Conservation (phyloP, 208 protist genomes). For the Wallacemonas collosoma region DNA sequence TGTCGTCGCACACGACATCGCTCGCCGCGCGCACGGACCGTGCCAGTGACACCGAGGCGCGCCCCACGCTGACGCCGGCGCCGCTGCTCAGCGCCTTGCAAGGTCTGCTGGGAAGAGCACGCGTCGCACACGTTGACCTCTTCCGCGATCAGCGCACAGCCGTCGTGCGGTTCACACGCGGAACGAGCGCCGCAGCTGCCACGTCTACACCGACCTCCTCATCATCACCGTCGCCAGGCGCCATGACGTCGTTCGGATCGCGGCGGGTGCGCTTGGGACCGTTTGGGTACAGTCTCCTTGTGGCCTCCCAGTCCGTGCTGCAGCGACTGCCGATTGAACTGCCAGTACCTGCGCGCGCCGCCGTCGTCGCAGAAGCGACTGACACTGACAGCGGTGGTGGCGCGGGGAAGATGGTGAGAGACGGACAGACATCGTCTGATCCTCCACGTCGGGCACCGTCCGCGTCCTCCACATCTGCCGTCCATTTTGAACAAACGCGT, state of each 20-base stretch:
- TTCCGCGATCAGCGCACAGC: background rate
- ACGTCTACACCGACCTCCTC: too few relatives aligned
- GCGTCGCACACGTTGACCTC: background rate
- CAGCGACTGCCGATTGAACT: conserved; percentile 40
- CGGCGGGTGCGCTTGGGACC: conserved; percentile 40
- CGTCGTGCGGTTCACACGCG: conserved; percentile 9
- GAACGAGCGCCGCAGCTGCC: background rate
- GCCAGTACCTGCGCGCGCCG: background rate
- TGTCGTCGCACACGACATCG: background rate
- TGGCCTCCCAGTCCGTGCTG: conserved; percentile 43
- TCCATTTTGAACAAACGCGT: too few relatives aligned
- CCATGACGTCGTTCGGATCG: background rate
- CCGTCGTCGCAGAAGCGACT: background rate
- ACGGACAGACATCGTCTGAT: too few relatives aligned
- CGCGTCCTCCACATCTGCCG: too few relatives aligned
- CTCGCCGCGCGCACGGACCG: background rate
- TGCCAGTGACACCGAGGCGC: too few relatives aligned
- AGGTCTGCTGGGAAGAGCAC: background rate
- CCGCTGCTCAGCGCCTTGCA: background rate
- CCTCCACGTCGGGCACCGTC: too few relatives aligned
- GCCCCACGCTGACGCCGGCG: background rate
- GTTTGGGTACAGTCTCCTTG: conserved; percentile 70
- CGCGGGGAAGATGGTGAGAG: too few relatives aligned
- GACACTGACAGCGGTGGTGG: too few relatives aligned
- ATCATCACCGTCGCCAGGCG: too few relatives aligned